Base-by-base conservation (phyloP, 2,329 filamentous ascomycete genomes). In the Xylariales sp. region DNA sequence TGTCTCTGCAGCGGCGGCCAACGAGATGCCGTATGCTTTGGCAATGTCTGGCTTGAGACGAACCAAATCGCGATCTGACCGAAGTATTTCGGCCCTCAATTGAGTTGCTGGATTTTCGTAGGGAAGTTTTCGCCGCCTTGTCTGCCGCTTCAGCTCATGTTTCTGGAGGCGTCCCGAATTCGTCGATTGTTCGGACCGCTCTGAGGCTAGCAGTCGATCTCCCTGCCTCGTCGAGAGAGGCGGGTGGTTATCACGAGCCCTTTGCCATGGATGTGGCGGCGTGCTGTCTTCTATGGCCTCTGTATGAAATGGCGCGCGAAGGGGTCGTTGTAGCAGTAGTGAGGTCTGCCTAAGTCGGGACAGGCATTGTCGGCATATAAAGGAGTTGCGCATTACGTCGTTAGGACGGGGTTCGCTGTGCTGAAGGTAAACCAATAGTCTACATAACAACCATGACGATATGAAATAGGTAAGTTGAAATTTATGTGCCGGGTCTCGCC, bases 361-460 rank as follows among this genome's bases (percentile, higher is more conserved):
- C 41, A 54, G 40, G 37, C 53, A 59, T 47, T 45, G 49, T 42
- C 47, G 51, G 42, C 56, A 59, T 49, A 53, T 44, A 29, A 53
- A 55, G 28, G 54, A 43, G 33, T 39, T 47, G 40, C 49, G 40
- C 55, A 59, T 60, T 17, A 34, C 41, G 34, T 25, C 36, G 15
- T 15, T 24, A 15, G 28, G 24, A 11, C n/a, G 17, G 12, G 31
- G 13, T n/a, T n/a, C n/a, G n/a, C n/a, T n/a, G n/a, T n/a, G n/a
- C n/a, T n/a, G n/a, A n/a, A n/a, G n/a, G n/a, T n/a, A n/a, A n/a
- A n/a, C n/a, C n/a, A n/a, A n/a, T n/a, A n/a, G n/a, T n/a, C n/a
- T n/a, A n/a, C n/a, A n/a, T n/a, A n/a, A n/a, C n/a, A n/a, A n/a
- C n/a, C n/a, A n/a, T n/a, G n/a, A n/a, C n/a, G n/a, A n/a, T n/a